These are phyloP conservation scores for Cornus suecica DNA, from an alignment of 148 eudicot genomes.

Conservation along the genomic window DNA sequence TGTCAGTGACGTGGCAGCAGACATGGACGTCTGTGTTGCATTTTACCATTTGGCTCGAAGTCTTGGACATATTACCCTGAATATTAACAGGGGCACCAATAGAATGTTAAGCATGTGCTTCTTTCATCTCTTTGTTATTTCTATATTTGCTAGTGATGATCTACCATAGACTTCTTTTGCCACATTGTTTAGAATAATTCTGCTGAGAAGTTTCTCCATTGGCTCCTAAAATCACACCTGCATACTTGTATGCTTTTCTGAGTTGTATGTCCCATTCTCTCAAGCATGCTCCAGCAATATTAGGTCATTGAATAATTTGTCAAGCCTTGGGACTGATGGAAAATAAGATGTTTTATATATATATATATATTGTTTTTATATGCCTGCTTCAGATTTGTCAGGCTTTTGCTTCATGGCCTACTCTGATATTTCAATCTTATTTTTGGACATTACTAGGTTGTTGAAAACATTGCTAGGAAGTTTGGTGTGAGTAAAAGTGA, in stretches of 20 bases:
- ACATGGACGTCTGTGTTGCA: no score
- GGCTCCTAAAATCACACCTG: not conserved
- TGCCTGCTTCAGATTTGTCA: conserved; percentile 1
- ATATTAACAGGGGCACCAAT: no score
- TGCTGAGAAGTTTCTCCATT: not conserved
- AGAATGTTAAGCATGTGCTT: no score
- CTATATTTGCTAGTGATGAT: not conserved
- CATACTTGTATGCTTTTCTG: not conserved
- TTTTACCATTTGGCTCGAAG: no score
- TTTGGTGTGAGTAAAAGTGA: conserved; percentile 84
- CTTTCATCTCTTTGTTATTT: not conserved
- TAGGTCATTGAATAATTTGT: not conserved
- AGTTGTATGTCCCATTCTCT: no score
- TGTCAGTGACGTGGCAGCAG: not conserved
- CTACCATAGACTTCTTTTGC: not conserved
- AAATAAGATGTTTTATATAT: not conserved
- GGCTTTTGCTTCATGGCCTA: not conserved
- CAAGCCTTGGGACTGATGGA: not conserved
- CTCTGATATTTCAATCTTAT: not conserved
- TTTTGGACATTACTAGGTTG: conserved; percentile 46
- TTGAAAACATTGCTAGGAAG: conserved; percentile 83
- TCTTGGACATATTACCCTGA: no score
- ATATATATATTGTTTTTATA: no score
- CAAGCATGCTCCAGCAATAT: not conserved
- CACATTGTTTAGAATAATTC: not conserved